Base-by-base conservation (phyloP, 345 rosid genomes). In the Eucalyptus erythrocorys region DNA sequence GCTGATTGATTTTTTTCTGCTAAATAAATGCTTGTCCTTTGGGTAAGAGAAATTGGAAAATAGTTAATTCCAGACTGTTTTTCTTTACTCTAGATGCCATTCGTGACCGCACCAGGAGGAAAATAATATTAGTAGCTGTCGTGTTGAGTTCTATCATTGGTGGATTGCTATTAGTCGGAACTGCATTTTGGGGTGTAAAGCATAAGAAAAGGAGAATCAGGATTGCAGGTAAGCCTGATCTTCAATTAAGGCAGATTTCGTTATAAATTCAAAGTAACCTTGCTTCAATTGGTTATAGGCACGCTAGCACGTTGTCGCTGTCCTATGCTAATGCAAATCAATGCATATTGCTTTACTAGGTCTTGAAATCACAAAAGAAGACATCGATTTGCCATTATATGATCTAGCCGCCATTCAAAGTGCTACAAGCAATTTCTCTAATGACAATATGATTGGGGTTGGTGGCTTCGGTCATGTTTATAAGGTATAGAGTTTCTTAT, bases 361-460 rank as follows among this genome's bases (percentile, higher is more conserved):
- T 66, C 79, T 32, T 15, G 45, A 21, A 51, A 51, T 45, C 84
- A 37, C 51, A 48, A 88, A 88, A 86, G 90, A 90, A 27, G 91
- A 87, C 9, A 86, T 85, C 3, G 90, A 91, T 26, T 87, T 93
- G 26, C 95, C 91, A 47, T 88, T 93, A 16, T 94, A 88, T 85
- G 90, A 91, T 71, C 88, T 93, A 21, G 90, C 88, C 30, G 88
- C 87, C 86, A 89, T 93, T 82, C 89, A 87, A n/a, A 85, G 90
- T 45, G 94, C 95, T n/a, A 91, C 94, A 13, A 87, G 89, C 86
- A 89, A 91, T 37, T 94, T 94, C 57, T 89, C 92, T 2, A 76
- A 86, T 27, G 88, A 51, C 80, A 92, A 91, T 87, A 91, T 91
- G 91, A 91, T 93, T 26, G 93, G 95, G 48, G 93, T 90, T 51